A percentile compares a stretch with the other conserved stretches of the same genome.
These are phyloP conservation scores for Aspergillus nanangensis DNA, from an alignment of 495 filamentous ascomycete genomes.

Conservation along the genomic window DNA sequence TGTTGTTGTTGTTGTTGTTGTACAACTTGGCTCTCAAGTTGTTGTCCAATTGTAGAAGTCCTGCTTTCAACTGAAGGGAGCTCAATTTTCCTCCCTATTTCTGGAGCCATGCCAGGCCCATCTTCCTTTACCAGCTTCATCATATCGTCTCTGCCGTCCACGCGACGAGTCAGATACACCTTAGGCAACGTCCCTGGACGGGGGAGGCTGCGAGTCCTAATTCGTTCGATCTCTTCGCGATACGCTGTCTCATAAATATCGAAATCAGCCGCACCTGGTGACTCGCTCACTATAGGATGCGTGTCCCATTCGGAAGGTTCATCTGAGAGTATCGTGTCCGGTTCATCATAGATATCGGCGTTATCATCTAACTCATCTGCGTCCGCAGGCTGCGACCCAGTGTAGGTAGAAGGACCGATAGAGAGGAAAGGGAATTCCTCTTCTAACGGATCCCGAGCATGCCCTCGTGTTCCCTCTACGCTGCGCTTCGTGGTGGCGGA, in stretches of 20 bases:
- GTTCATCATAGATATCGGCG: constrained; percentile 18
- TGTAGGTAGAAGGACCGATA: constrained; percentile 59
- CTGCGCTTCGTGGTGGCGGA: constrained; percentile 39
- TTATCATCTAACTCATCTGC: constrained; percentile 10
- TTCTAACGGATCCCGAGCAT: constrained; percentile 60
- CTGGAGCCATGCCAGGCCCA: constrained; percentile 1
- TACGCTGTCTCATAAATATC: constrained; percentile 89
- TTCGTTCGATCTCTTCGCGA: constrained; percentile 71
- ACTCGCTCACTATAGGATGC: constrained; percentile 64
- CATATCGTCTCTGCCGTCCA: constrained; percentile 49
- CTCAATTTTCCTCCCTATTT: constrained; percentile 14
- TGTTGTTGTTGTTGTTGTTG: constrained; percentile 3
- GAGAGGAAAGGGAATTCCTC: constrained; percentile 63
- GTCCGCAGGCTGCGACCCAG: constrained; percentile 17
- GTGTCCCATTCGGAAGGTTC: constrained; percentile 16
- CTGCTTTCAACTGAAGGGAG: constrained; percentile 10
- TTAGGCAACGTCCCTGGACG: constrained; percentile 27
- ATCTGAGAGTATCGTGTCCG: constrained; percentile 18
- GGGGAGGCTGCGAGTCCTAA: constrained; percentile 41
- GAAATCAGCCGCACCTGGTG: constrained; percentile 72
- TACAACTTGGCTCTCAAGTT: constrained; percentile 18
- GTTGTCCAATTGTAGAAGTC: constrained; percentile 12
- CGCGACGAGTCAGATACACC: constrained; percentile 58
- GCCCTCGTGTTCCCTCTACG: constrained; percentile 50
- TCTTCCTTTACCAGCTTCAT: constrained; percentile 30